Conservation (phyloP, 176 grass and related monocot genomes). For the Oryza punctata region DNA sequence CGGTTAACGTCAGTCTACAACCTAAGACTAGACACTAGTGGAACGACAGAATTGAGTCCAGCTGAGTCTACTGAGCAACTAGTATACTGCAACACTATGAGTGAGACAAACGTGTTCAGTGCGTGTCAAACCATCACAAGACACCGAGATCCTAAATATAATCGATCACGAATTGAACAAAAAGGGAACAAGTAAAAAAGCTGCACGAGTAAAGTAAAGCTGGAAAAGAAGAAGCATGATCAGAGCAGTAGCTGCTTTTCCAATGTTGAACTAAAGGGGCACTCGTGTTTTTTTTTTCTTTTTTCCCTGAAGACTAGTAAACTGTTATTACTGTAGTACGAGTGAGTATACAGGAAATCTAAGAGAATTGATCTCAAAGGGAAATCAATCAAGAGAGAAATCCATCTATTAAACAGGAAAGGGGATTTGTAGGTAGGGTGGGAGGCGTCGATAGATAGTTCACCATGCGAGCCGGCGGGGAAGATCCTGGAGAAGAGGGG, state of each 20-base stretch:
- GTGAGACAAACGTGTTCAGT: background rate
- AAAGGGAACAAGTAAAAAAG: background rate
- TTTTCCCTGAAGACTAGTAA: background rate
- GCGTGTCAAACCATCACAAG: background rate
- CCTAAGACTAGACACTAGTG: background rate
- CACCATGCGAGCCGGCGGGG: constrained; percentile 31
- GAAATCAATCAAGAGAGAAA: background rate
- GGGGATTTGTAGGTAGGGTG: background rate
- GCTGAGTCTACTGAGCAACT: background rate
- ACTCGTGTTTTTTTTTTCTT: background rate
- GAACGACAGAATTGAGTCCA: background rate
- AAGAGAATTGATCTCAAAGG: too few relatives aligned
- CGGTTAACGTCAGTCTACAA: background rate
- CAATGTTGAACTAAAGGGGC: too few relatives aligned
- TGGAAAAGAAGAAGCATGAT: background rate
- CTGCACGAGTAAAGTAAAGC: background rate
- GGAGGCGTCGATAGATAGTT: background rate
- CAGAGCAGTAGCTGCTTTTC: background rate
- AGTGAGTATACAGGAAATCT: background rate
- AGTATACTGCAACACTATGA: background rate
- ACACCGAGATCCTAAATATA: background rate
- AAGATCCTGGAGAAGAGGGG: constrained; percentile 50
- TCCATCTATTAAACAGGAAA: background rate
- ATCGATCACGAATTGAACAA: background rate
- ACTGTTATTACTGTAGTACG: background rate